Evolutionary conservation across 768 basidiomycete species (phyloP).

Genomic region (Tricholoma saponaceum): DNA sequence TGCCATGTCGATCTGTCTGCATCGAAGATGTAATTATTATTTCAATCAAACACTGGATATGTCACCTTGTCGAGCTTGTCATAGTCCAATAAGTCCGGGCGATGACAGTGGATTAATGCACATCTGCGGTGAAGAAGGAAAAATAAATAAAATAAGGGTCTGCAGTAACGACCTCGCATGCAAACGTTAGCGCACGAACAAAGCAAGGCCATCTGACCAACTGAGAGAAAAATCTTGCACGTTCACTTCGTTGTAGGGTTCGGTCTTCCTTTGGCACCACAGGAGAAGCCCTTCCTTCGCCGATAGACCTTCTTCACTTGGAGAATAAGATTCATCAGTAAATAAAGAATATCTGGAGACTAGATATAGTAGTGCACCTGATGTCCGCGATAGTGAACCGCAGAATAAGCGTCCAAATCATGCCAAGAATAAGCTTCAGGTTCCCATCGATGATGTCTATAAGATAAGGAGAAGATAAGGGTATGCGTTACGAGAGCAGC

Average conservation of each 20-base stretch:
- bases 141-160: conserved; percentile 3
- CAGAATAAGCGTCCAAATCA: conserved; percentile 98
- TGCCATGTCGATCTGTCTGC: conserved; percentile 73
- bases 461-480: conserved; percentile 4
- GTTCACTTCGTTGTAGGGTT: conserved; percentile 84
- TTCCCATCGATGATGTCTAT: conserved; percentile 99
- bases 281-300: conserved; percentile 96
- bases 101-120: conserved; percentile 95
- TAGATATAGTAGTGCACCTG: conserved; percentile 57
- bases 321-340: conserved; percentile 11
- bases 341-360: neutral
- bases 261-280: conserved; percentile 98
- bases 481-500: neutral
- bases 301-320: conserved; percentile 95
- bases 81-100: conserved; percentile 93
- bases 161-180: conserved; percentile 5
- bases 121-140: conserved; percentile 52
- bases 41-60: neutral
- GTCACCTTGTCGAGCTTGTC: conserved; percentile 76
- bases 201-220: conserved; percentile 93
- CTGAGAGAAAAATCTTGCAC: conserved; percentile 91
- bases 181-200: conserved; percentile 51
- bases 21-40: neutral
- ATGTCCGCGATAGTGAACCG: conserved; percentile 98
- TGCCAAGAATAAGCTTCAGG: conserved; percentile 94